Evolutionary conservation across 371 early-diverging fungal species (phyloP).

Genomic region (Apophysomyces ossiformis): DNA sequence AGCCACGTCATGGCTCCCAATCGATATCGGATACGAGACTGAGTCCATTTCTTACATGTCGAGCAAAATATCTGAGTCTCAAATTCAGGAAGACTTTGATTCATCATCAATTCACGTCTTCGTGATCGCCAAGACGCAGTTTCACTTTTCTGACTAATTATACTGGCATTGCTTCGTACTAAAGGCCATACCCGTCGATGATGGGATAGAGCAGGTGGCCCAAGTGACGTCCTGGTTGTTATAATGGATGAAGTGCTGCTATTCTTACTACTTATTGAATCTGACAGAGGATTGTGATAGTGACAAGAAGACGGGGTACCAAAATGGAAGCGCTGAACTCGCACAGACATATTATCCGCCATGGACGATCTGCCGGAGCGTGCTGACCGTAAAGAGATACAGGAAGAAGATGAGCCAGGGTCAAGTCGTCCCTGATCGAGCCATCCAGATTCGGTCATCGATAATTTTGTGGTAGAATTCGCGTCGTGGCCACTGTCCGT

Average conservation of each 20-base stretch:
- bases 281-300: conserved; percentile 4
- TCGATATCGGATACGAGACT: conserved; percentile 43
- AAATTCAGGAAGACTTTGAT: conserved; percentile 39
- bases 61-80: conserved; percentile 43
- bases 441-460: background rate
- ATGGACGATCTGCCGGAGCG: conserved; percentile 16
- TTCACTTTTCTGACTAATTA: conserved; percentile 4
- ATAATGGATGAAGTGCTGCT: background rate
- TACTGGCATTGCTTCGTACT: conserved; percentile 2
- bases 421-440: background rate
- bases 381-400: conserved; percentile 17
- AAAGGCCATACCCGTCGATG: conserved; percentile 13
- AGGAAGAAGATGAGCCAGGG: background rate
- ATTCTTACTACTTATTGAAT: background rate
- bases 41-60: conserved; percentile 39
- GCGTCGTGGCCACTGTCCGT: conserved; percentile 24
- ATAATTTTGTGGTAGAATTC: conserved; percentile 4
- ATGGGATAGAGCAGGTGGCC: conserved; percentile 5
- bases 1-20: conserved; percentile 43
- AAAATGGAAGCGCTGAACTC: conserved; percentile 21
- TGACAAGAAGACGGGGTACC: conserved; percentile 26
- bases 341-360: conserved; percentile 20
- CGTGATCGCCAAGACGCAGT: conserved; percentile 27
- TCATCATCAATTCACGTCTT: conserved; percentile 20
- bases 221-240: conserved; percentile 10